These are phyloP conservation scores for Coffea eugenioides DNA, from an alignment of 257 asterid genomes.

Conservation along the genomic window DNA sequence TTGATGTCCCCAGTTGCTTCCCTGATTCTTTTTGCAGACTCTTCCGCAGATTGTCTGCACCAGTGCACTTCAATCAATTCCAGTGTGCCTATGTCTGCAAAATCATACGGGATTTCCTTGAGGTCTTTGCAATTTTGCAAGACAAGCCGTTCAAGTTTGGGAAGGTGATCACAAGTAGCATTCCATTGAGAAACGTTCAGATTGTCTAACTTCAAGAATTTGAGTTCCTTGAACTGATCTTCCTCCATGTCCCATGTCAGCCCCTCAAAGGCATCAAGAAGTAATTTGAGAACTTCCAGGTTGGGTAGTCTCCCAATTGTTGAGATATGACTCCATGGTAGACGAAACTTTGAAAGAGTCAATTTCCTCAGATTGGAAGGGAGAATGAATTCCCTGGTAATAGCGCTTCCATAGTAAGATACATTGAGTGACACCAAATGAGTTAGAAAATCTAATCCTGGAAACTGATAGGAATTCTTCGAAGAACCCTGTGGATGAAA, in stretches of 20 bases:
- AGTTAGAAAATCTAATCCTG: not conserved
- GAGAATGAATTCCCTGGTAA: not conserved
- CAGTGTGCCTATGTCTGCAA: not conserved
- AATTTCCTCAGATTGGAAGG: not conserved
- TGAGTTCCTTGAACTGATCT: not conserved
- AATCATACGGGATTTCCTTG: not conserved
- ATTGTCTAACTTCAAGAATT: constrained; percentile 4
- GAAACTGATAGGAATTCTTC: not conserved
- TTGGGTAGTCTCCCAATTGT: constrained; percentile 4
- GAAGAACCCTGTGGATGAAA: not conserved
- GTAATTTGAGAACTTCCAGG: constrained; percentile 2
- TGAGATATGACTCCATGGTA: not conserved
- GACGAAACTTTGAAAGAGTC: constrained; percentile 3
- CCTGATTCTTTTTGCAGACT: constrained; percentile 2
- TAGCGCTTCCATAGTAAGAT: not conserved
- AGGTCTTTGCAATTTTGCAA: not conserved
- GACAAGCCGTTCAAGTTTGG: not conserved
- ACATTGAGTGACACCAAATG: constrained; percentile 12
- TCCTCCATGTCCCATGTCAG: constrained; percentile 3
- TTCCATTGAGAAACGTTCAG: constrained; percentile 1
- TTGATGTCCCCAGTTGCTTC: not conserved
- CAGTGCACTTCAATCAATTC: not conserved
- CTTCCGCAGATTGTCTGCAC: not conserved
- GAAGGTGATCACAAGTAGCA: constrained; percentile 7
- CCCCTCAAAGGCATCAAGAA: not conserved